phyloP scores from a whole-genome alignment of 306 rosid genomes.

The Pyrus betulifolia region DNA sequence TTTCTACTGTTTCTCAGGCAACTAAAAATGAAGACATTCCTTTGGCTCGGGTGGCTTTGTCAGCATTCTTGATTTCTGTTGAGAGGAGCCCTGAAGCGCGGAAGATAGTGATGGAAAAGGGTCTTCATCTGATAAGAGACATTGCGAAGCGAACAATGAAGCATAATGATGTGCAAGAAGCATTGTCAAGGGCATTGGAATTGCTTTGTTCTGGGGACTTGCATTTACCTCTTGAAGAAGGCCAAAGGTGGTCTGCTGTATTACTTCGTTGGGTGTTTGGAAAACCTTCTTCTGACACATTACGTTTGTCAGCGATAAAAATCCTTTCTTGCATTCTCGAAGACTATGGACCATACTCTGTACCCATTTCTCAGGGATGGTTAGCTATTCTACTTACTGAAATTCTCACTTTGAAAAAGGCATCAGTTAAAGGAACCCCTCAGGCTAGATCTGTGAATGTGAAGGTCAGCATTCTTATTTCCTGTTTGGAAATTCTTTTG shows the following conservation, averaged over 20 bases:
- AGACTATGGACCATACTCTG: conserved; percentile 59
- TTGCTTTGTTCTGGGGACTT: conserved; percentile 53
- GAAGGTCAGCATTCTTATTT: conserved; percentile 48
- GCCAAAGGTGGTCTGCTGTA: conserved; percentile 89
- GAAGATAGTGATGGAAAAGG: conserved; percentile 75
- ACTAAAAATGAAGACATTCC: conserved; percentile 71
- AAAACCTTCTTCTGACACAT: conserved; percentile 54
- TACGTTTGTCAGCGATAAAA: conserved; percentile 62
- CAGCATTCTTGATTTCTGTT: conserved; percentile 81
- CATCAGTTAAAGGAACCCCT: conserved; percentile 46
- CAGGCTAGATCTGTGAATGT: conserved; percentile 60
- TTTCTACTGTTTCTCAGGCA: conserved; percentile 78
- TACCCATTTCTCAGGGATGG: conserved; percentile 93
- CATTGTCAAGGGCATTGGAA: conserved; percentile 73
- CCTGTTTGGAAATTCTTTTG: not conserved
- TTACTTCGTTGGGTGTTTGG: conserved; percentile 81
- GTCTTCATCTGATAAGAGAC: conserved; percentile 78
- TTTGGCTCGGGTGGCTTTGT: conserved; percentile 67
- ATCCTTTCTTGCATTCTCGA: conserved; percentile 73
- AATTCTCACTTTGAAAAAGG: conserved; percentile 46
- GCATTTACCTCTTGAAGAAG: conserved; percentile 77
- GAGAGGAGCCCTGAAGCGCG: conserved; percentile 65
- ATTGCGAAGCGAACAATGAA: conserved; percentile 53
- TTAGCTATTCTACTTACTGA: conserved; percentile 64
- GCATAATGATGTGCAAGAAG: conserved; percentile 73